phyloP scores from a whole-genome alignment of 805 yeast species.

The Candida endomychidarum region DNA sequence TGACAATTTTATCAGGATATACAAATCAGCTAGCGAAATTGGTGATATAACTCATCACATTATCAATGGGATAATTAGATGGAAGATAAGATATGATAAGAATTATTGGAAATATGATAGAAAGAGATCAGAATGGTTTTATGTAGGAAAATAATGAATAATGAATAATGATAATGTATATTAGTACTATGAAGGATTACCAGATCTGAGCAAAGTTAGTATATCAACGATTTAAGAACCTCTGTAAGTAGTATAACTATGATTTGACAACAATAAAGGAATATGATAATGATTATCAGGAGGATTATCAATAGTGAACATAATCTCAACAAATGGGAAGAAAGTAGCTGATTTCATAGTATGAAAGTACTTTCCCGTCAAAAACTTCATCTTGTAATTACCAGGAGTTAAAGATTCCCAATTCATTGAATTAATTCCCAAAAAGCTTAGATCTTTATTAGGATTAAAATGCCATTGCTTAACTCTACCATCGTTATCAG shows the following conservation, averaged over 20 bases:
- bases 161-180: not conserved
- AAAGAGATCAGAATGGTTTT: constrained; percentile 19
- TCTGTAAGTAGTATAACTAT: constrained; percentile 87
- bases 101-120: constrained; percentile 26
- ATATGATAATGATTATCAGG: constrained; percentile 86
- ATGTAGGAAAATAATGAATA: constrained; percentile 5
- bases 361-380: constrained; percentile 66
- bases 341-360: constrained; percentile 48
- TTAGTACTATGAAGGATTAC: too few relatives aligned
- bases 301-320: constrained; percentile 63
- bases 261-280: constrained; percentile 80
- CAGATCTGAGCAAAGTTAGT: not conserved
- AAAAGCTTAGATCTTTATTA: constrained; percentile 15
- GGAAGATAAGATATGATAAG: constrained; percentile 19
- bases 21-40: constrained; percentile 12
- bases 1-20: constrained; percentile 10
- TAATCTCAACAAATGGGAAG: constrained; percentile 85
- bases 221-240: constrained; percentile 54
- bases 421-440: constrained; percentile 31
- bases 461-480: constrained; percentile 61
- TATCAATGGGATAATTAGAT: constrained; percentile 29
- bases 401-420: constrained; percentile 61
- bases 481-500: constrained; percentile 82
- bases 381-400: constrained; percentile 71
- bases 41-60: constrained; percentile 17